Evolutionary conservation across 257 asterid species (phyloP), one percentile per base, ranked within the genome.

Genomic region (Petrea volubilis): DNA sequence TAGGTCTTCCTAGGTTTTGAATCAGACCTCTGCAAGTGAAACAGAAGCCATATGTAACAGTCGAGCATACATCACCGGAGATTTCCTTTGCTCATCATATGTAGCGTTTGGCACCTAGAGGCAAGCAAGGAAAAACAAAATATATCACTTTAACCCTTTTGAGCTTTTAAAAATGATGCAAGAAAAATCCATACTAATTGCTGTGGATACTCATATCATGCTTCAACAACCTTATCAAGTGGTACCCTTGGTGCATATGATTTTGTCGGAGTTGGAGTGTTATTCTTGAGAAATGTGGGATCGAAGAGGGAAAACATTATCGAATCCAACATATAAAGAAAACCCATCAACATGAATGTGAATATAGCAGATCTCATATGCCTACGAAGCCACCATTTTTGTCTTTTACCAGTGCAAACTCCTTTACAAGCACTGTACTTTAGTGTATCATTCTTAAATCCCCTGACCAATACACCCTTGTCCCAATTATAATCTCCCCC

Each of bases 21-120:
- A 38, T 49, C 83, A 70, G 40, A 94, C 97, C 97, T 89, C 83
- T 64, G 84, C 84, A 53, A 86, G 90, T 27, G 97, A 88, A 77
- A 68, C 68, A 4, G 92, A 78, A 59, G 98, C 98, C 87, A 88
- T 73, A 36, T 77, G 77, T 55, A 91, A 74, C 9, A 94, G 83
- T 34, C 82, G 82, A 60, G 87, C 70, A 72, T 94, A 83, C 96
- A 94, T 83, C 69, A 86, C 80, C 3, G 80, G 78, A 36, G 65
- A 33, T 60, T 70, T 68, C 60, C 64, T 88, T 52, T 68, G 64
- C 24, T 47, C 79, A 23, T 52, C 17, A 7, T 74, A 1, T 53
- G 36, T 60, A 21, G 66, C 51, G 33, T 75, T 68, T 9, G 29
- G 51, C 57, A 60, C 86, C 96, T 86, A 33, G 58, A 77, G 31